A percentile compares a stretch with the other conserved stretches of the same genome.
Conservation (phyloP, 1,139 yeast genomes). For the Hemisphaericaspora xylanilytica region DNA sequence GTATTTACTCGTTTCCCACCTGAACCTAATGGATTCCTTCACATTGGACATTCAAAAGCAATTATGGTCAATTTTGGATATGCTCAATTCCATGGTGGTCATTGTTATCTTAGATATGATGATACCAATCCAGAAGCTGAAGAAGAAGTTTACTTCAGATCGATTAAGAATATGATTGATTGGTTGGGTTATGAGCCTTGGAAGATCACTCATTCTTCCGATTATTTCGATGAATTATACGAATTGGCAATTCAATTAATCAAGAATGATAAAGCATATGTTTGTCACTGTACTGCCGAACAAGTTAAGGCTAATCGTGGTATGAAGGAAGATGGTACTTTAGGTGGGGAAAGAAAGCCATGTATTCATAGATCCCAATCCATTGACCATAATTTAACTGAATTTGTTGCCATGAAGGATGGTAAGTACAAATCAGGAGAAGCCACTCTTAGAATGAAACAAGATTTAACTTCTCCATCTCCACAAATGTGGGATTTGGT, state of each 20-base stretch:
- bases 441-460: slow-evolving; percentile 96
- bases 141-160: slow-evolving; percentile 83
- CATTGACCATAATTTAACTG: slow-evolving; percentile 69
- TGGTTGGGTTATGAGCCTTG: slow-evolving; percentile 96
- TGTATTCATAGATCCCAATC: slow-evolving; percentile 73
- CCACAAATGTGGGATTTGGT: slow-evolving; percentile 99
- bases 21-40: slow-evolving; percentile 95
- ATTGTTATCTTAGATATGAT: slow-evolving; percentile 89
- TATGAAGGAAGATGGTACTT: slow-evolving; percentile 83
- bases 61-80: slow-evolving; percentile 95
- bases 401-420: slow-evolving; percentile 88
- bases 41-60: slow-evolving; percentile 97
- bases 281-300: slow-evolving; percentile 91
- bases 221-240: slow-evolving; percentile 86
- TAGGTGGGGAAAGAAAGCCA: slow-evolving; percentile 86
- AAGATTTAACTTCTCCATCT: slow-evolving; percentile 83
- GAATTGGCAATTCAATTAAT: slow-evolving; percentile 83
- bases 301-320: slow-evolving; percentile 91
- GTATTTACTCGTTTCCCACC: slow-evolving; percentile 97
- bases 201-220: slow-evolving; percentile 93
- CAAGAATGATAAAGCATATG: slow-evolving; percentile 70
- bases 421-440: slow-evolving; percentile 87
- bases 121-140: slow-evolving; percentile 99
- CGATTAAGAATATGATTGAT: slow-evolving; percentile 77
- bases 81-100: slow-evolving; percentile 82